Percentiles rank a stretch among this genome's conserved stretches.
Evolutionary conservation across 176 grass and related monocot species (phyloP).

Genomic region (Oryza coarctata): DNA sequence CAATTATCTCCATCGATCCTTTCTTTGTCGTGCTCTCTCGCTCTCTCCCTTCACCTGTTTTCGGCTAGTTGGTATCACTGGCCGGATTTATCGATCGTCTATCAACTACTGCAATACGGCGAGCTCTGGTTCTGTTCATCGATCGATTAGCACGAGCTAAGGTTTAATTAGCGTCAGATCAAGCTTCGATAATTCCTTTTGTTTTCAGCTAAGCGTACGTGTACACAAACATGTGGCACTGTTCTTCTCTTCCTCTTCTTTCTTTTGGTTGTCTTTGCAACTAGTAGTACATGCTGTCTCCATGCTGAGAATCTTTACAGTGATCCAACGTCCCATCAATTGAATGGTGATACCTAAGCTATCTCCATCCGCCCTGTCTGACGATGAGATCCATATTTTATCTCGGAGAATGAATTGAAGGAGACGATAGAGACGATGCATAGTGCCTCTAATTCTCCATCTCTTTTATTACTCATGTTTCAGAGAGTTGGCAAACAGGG

Average conservation of each 20-base stretch:
- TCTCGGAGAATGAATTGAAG: neutral
- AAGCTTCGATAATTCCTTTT: neutral
- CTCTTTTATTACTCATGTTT: conserved; percentile 6
- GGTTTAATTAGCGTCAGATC: neutral
- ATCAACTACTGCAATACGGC: neutral
- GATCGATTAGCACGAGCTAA: neutral
- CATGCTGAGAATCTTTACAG: conserved; percentile 53
- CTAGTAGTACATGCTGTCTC: neutral
- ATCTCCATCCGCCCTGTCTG: conserved; percentile 22
- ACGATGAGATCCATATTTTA: neutral
- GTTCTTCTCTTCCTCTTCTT: neutral
- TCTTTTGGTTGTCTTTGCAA: neutral
- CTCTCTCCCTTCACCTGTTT: neutral
- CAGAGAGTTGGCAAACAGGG: conserved; percentile 1
- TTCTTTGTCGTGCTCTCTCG: neutral
- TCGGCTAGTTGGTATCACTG: neutral
- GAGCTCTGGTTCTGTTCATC: neutral
- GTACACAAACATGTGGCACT: neutral
- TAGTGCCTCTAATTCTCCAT: neutral
- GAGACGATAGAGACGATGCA: neutral
- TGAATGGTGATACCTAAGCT: conserved; percentile 13
- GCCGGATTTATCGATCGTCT: neutral
- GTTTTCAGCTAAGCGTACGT: neutral
- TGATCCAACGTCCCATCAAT: conserved; percentile 54
- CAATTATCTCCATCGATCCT: neutral